Evolutionary conservation across 495 filamentous ascomycete genomes (phyloP), one percentile per base, ranked within the genome.

Genomic region (Entonaema liquescens): DNA sequence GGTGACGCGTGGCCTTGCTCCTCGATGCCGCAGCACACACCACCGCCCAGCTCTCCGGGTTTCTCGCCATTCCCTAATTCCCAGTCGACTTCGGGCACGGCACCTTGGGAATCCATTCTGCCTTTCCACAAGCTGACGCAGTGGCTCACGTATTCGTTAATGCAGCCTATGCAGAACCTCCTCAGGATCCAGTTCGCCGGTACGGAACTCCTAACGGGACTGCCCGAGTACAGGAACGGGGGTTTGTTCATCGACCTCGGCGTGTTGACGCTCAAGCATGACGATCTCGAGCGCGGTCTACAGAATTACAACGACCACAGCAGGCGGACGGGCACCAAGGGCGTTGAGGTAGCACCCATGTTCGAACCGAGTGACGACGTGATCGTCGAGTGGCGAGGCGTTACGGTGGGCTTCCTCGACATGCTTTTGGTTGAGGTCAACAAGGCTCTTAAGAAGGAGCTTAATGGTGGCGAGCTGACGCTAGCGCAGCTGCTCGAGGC

Each of bases 1-100:
- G 95, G 95, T 47, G 95, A 99, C 76, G 95, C 96, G 28, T 99
- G 95, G 95, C 91, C 89, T 0, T 97, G 93, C 78, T 90, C 89
- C 35, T 86, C 89, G 52, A 89, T 98, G 85, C 93, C 94, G 0
- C 80, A 79, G 23, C 89, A 88, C 2, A 89, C 92, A 17, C 91
- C 91, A 15, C 75, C 78, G 6, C 76, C 80, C 2, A 75, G 67
- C 62, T 79, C 79, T 40, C 81, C 82, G 23, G 77, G 76, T 12
- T 79, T 84, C 64, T 83, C 81, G 1, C 82, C 82, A 2, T 84
- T 84, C 70, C 82, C 82, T 54, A 82, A 80, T 65, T 77, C 78
- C 9, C 73, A 35, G 68, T 70, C 60, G 52, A 77, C 50, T 63
- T 74, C 40, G 67, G 71, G 63, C 19, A 86, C 89, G 11, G 86